Evolutionary conservation across 352 stramenopile genomes (phyloP).

Genomic region (Pythium guiyangense): DNA sequence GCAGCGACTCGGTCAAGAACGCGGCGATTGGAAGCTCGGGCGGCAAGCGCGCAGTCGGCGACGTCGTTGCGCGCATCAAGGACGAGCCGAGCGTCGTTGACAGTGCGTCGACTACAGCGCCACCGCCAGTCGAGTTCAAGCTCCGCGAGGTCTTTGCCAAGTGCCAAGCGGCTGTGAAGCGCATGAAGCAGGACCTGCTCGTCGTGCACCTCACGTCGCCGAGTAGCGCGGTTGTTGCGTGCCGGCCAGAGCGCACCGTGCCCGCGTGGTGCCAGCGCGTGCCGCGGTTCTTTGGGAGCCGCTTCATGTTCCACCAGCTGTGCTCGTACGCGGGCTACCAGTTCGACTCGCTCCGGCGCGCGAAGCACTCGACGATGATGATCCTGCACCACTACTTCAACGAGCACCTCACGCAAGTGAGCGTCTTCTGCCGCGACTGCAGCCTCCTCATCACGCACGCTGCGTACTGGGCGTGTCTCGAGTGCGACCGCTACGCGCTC

Average conservation of each 20-base stretch:
- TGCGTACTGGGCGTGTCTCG: constrained; percentile 56
- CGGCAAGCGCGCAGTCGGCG: constrained; percentile 36
- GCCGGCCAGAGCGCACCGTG: constrained; percentile 32
- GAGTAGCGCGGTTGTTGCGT: constrained; percentile 7
- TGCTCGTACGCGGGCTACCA: constrained; percentile 75
- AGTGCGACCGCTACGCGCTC: constrained; percentile 53
- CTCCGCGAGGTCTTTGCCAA: constrained; percentile 67
- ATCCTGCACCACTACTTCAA: constrained; percentile 88
- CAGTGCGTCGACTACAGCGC: background rate
- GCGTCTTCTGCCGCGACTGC: constrained; percentile 77
- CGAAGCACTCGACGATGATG: constrained; percentile 91
- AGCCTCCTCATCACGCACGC: constrained; percentile 72
- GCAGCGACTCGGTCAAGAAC: constrained; percentile 25
- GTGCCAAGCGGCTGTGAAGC: constrained; percentile 52
- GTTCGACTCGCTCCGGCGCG: constrained; percentile 84
- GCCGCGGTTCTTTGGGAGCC: constrained; percentile 76
- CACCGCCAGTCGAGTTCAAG: constrained; percentile 46
- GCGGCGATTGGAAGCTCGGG: constrained; percentile 27
- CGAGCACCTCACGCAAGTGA: constrained; percentile 58
- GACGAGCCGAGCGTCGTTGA: constrained; percentile 21
- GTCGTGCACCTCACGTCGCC: constrained; percentile 52
- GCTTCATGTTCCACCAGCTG: constrained; percentile 87
- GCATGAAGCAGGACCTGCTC: constrained; percentile 74
- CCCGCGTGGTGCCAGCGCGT: constrained; percentile 52
- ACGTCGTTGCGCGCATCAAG: constrained; percentile 40